Evolutionary conservation across 2,329 filamentous ascomycete genomes (phyloP).

Genomic region (Colletotrichum shisoi): DNA sequence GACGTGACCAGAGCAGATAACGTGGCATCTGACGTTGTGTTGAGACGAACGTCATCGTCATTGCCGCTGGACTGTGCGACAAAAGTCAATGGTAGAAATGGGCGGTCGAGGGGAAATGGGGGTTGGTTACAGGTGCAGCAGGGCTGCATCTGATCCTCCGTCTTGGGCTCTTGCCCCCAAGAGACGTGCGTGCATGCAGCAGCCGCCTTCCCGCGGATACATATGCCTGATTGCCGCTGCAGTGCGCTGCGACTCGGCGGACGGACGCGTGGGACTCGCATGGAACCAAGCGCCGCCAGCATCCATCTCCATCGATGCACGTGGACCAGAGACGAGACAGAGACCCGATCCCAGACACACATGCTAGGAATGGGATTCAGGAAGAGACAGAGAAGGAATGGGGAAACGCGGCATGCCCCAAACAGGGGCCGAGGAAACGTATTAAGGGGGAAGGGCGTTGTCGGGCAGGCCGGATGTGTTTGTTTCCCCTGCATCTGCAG

Average conservation of each 20-base stretch:
- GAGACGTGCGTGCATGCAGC: slow-evolving; percentile 9
- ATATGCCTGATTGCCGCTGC: slow-evolving; percentile 8
- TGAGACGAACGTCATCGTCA: slow-evolving; percentile 27
- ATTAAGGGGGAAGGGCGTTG: slow-evolving; percentile 20
- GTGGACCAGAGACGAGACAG: neutral
- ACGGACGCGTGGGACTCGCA: neutral
- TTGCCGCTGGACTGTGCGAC: neutral
- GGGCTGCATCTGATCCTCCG: slow-evolving; percentile 13
- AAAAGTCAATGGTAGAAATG: neutral
- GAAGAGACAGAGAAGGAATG: slow-evolving; percentile 5
- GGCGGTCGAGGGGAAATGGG: too few species aligned
- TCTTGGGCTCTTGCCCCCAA: neutral
- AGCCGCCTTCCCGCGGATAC: slow-evolving; percentile 17
- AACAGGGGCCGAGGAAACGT: slow-evolving; percentile 6
- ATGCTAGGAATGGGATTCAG: slow-evolving; percentile 11
- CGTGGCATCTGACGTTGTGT: slow-evolving; percentile 22
- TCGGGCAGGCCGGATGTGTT: slow-evolving; percentile 2
- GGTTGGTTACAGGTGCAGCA: neutral
- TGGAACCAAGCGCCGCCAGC: too few species aligned
- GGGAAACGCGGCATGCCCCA: neutral
- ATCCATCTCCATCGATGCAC: too few species aligned
- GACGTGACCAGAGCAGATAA: slow-evolving; percentile 15
- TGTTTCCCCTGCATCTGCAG: too few species aligned
- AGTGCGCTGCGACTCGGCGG: neutral
- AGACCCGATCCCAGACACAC: slow-evolving; percentile 20